Percentiles rank a stretch among this genome's conserved stretches.
Conservation (phyloP, 169 alveolate species). For the Plasmodium relictum region DNA sequence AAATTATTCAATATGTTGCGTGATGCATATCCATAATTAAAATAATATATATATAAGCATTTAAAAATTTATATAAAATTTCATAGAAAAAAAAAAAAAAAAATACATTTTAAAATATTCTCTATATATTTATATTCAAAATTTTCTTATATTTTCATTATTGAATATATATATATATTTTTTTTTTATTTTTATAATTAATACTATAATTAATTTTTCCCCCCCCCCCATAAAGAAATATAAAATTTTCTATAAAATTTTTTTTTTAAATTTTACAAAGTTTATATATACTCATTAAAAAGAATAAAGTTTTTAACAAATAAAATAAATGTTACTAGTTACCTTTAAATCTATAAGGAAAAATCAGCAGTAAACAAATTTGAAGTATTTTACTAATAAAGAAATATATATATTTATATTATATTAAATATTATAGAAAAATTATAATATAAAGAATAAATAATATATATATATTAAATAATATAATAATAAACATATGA, state of each 20-base stretch:
- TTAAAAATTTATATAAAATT: too few species aligned
- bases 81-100: background rate
- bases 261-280: constrained; percentile 2
- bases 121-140: background rate
- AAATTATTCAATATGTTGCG: constrained; percentile 18
- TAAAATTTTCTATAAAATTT: constrained; percentile 11
- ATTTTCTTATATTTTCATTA: background rate
- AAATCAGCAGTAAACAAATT: constrained; percentile 25
- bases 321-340: constrained; percentile 27
- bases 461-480: background rate
- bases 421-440: background rate
- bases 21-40: constrained; percentile 5
- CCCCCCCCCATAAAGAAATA: background rate
- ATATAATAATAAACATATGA: too few species aligned
- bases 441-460: background rate
- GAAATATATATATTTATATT: background rate
- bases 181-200: constrained; percentile 1
- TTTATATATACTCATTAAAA: constrained; percentile 12
- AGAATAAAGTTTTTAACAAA: constrained; percentile 5
- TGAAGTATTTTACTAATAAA: constrained; percentile 10
- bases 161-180: background rate
- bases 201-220: constrained; percentile 8
- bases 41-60: background rate
- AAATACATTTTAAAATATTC: background rate
- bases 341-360: constrained; percentile 32